Base-by-base conservation (phyloP, 192 early-diverging fungal species). In the Geosiphon pyriformis region DNA sequence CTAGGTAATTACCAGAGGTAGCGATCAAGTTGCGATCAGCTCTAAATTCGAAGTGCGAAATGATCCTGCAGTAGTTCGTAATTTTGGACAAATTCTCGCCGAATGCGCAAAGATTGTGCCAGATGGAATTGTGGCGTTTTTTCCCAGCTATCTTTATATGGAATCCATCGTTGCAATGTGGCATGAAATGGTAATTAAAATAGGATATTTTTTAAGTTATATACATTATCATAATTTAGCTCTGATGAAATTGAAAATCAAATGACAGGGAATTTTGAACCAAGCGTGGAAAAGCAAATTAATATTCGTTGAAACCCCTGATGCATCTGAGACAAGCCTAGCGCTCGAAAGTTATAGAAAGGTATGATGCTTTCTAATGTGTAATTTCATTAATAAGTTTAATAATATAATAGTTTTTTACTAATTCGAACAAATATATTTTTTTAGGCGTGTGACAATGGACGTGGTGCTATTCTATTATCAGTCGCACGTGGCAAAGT, bases 291-390 rank as follows among this genome's bases (percentile, higher is more conserved):
- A 95, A 71, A 86, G 93, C 71, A 99, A 99, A 76, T 80, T 99
- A 22, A 94, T 99, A n/a, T 98, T 98, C 75, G 94, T 99, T 50
- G 98, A 99, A 70, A 99, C 98, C 3, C 98, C 98, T 2, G 96
- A 98, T 80, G 94, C 96, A 0, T 89, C 94, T 23, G 98, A 99
- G 74, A 99, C 98, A 0, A 92, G 87, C 30, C 71, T 98, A 15
- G 98, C 96, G 0, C 70, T 99, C 56, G 92, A 95, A 42, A 99
- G 96, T 73, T 99, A 98, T 74, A 83, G 96, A 55, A 79, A 80
- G 47, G 91, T 89, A 61, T 29, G 54, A 42, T 15, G 37, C 37
- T 10, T 42, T 42, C 6, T 17, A 32, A 6, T 26, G 20, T 8
- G 20, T 37, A 20, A 4, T 35, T 71, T 61, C 30, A 8, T 47